phyloP scores from a whole-genome alignment of 805 yeast species.

The Candida glaebosa region DNA sequence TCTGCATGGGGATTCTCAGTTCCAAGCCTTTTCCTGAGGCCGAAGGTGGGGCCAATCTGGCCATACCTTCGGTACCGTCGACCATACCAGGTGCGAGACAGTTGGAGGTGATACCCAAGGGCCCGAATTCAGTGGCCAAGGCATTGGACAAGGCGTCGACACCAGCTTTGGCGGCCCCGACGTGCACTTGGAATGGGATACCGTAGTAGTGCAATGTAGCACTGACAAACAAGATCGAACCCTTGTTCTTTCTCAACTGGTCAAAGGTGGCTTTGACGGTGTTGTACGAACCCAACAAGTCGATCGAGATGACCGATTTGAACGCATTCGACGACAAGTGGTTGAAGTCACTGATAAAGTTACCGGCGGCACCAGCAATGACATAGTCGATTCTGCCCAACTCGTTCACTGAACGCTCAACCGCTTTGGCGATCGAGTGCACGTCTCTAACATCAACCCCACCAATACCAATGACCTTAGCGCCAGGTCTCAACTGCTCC shows the following conservation, averaged over 20 bases:
- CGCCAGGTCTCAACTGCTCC: constrained; percentile 50
- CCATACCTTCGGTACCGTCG: constrained; percentile 81
- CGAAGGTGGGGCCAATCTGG: constrained; percentile 50
- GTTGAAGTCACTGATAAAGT: constrained; percentile 77
- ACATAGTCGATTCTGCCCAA: constrained; percentile 83
- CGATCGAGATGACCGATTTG: constrained; percentile 82
- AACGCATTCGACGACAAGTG: constrained; percentile 82
- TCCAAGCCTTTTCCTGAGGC: constrained; percentile 28
- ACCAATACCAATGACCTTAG: constrained; percentile 68
- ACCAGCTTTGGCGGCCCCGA: constrained; percentile 95
- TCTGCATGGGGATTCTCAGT: constrained; percentile 58
- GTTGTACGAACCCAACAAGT: constrained; percentile 83
- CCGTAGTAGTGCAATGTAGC: constrained; percentile 92
- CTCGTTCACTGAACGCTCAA: constrained; percentile 54
- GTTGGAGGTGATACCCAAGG: constrained; percentile 79
- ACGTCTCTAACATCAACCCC: constrained; percentile 77
- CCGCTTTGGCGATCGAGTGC: constrained; percentile 59
- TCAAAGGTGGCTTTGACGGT: constrained; percentile 80
- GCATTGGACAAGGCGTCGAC: constrained; percentile 83
- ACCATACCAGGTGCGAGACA: constrained; percentile 92
- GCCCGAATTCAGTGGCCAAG: constrained; percentile 88
- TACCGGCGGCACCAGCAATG: constrained; percentile 96
- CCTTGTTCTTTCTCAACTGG: constrained; percentile 62
- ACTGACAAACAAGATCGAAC: constrained; percentile 72
- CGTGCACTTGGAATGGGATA: constrained; percentile 84